Base-by-base conservation (phyloP, 805 yeast species). In the Zygotorulaspora chibaensis region DNA sequence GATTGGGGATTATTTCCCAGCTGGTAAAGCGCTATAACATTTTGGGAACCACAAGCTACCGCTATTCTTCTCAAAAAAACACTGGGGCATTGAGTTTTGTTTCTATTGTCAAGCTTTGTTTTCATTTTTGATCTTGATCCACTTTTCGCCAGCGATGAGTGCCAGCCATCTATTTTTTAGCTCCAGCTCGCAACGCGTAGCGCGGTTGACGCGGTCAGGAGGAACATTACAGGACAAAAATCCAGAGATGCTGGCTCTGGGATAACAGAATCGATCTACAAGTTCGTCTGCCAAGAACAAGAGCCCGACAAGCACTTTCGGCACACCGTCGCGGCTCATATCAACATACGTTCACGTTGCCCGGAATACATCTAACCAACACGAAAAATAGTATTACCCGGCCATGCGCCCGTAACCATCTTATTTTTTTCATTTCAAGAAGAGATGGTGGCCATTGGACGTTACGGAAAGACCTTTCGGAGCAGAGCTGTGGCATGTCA, bases 341-440 rank as follows among this genome's bases (percentile, higher is more conserved):
- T 5, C 25, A 7, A 20, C 25, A 20, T 20, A 20, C 7, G 7
- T 20, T 7, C 25, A 20, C 7, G 4, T 20, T 7, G 4, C 25
- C 17, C 3, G 12, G 16, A 10, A n/a, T 4, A 15, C 25, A 20
- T 20, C 7, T 20, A 20, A 20, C 7, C 25, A 20, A 20, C 7
- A 5, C 25, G 25, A 7, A 20, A 4, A 20, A 4, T 20, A 20
- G 4, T 7, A 35, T 42, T 42, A 42, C 45, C 45, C 45, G 45
- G 40, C 12, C 12, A 20, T 13, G 8, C 10, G 2, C 3, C 13
- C 39, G 8, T 18, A 11, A 15, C 38, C 18, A 16, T 23, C n/a
- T 25, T 27, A 38, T 26, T 15, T 15, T 26, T 38, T 27, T 37
- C 29, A 12, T 15, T 35, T 12, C 33, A 5, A 3, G 33, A 20